Evolutionary conservation across 1,139 yeast genomes (phyloP), one percentile per base, ranked within the genome.

Genomic region (Pichia sp.): DNA sequence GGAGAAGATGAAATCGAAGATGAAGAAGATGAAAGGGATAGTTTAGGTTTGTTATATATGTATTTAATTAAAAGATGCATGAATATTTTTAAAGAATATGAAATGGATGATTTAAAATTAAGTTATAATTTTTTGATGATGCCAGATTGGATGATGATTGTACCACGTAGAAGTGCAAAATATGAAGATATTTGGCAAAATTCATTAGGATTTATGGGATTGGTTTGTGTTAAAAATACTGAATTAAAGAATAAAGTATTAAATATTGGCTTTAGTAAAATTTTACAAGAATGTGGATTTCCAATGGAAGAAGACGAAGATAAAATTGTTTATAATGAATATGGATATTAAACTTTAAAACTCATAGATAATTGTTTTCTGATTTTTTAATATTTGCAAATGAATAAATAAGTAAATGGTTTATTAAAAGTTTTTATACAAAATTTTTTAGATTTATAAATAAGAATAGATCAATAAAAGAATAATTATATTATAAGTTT

Each of bases 61-160:
- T 75, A 87, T 4, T 68, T 90, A 30, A 69, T 90, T 52, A 86
- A 86, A 52, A 74, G 92, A 53, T 73, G 80, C 0, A 65, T 89
- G 55, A 82, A 90, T 2, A 73, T 78, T 20, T 70, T 79, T 56
- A 79, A 80, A 58, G 80, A 78, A 43, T 63, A 71, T 46, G 78
- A 68, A 16, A 41, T 53, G 7, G 56, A 52, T 3, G 32, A 48
- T 4, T 45, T 48, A 4, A 49, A 53, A 28, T 65, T 80, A 30
- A 82, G 94, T 29, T 90, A 87, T 65, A 92, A 92, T 60, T 77
- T 90, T 35, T 65, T 87, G 40, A 77, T 90, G 73, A 87, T 95
- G 35, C 78, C 80, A 45, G 73, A 79, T 44, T 90, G 92, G 84
- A 76, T 90, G 67, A 76, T 89, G 76, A 64, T 86, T 36, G 82